Base-by-base conservation (phyloP, 1,284 basidiomycete species). In the Moniliella sp. region DNA sequence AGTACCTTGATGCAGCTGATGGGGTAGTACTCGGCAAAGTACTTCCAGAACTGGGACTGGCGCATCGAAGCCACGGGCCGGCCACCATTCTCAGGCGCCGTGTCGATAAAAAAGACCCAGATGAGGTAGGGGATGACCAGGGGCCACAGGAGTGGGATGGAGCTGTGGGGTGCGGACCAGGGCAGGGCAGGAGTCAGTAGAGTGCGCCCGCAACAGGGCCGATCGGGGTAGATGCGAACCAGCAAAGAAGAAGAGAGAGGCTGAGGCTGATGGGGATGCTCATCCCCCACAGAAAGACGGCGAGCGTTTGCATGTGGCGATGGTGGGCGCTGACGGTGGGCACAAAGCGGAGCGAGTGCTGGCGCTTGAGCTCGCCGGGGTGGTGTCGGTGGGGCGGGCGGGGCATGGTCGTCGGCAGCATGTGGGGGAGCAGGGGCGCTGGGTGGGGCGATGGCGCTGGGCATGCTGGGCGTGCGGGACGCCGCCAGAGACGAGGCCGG, bases 1-100 rank as follows among this genome's bases (percentile, higher is more conserved):
- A 31, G 17, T 30, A 48, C 41, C 33, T 58, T 58, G 40, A 57
- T 50, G 32, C 60, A 41, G 12, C 46, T 46, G 36, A 78, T 75
- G 48, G 86, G 86, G 52, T 86, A 93, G 62, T 91, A 91, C 32
- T 82, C 78, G 32, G 78, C 76, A 65, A 82, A 83, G 56, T 81
- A 67, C 37, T 67, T 72, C 78, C 81, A 94, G 42, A 81, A 69
- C 27, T 66, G 61, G 37, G 69, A 58, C 12, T 69, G 68, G 23
- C 84, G 69, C 33, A 81, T 72, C 77, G 76, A 82, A n/a, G 67
- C 65, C 46, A 71, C 76, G 16, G 74, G 66, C 13, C 82, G 66
- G 0, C 79, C 83, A 8, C 86, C 83, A 17, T 67, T 61, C 39
- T 78, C 74, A 0, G 80, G 78, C 31, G 77, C 75, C 15, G 66